phyloP scores from a whole-genome alignment of 148 eudicot genomes.

The Camellia sinensis region DNA sequence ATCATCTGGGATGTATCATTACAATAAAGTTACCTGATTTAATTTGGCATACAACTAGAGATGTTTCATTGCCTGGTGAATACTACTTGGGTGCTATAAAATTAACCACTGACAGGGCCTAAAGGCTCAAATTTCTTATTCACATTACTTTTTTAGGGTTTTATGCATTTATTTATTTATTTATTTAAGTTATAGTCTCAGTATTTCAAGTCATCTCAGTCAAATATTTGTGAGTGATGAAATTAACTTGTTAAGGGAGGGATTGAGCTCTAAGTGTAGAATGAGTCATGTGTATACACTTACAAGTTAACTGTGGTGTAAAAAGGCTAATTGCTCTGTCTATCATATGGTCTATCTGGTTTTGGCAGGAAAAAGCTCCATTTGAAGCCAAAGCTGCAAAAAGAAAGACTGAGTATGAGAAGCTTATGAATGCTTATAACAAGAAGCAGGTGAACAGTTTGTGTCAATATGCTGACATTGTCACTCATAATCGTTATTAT shows the following conservation, averaged over 20 bases:
- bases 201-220: background rate
- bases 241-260: background rate
- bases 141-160: background rate
- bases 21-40: background rate
- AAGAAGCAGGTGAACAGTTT: conserved; percentile 48
- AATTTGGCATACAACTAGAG: background rate
- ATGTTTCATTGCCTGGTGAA: background rate
- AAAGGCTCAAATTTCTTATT: background rate
- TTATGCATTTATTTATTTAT: background rate
- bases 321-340: background rate
- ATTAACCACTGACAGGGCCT: background rate
- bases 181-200: background rate
- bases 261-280: background rate
- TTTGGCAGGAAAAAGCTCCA: conserved; percentile 58
- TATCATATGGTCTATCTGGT: conserved; percentile 10
- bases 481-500: background rate
- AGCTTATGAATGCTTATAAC: conserved; percentile 48
- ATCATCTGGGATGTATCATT: background rate
- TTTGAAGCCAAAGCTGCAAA: conserved; percentile 64
- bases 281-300: background rate
- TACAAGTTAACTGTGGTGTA: conserved; percentile 1
- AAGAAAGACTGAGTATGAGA: conserved; percentile 53
- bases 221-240: background rate
- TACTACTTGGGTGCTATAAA: background rate
- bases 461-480: background rate